Conservation (phyloP, 1,284 basidiomycete genomes). For the Moniliophthora roreri region DNA sequence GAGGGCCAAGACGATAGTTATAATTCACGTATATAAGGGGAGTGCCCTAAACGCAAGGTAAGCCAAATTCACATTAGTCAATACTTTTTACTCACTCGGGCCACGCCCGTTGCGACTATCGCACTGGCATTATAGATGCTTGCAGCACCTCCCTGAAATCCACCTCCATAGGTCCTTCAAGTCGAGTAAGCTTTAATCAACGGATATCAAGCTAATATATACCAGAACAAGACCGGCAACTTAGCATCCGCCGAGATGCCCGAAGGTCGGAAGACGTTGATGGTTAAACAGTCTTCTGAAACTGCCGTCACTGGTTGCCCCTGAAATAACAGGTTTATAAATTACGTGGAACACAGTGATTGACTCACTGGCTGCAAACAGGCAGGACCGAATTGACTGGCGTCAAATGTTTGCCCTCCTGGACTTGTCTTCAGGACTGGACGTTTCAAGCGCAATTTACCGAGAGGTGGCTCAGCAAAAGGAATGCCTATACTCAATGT, state of each 20-base stretch:
- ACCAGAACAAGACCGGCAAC: conserved; percentile 35
- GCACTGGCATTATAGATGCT: conserved; percentile 37
- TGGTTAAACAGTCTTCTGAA: conserved; percentile 48
- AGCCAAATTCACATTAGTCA: neutral
- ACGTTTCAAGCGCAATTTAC: conserved; percentile 31
- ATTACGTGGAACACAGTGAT: too few relatives aligned
- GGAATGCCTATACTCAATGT: conserved; percentile 30
- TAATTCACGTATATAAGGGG: conserved; percentile 55
- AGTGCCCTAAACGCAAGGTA: conserved; percentile 34
- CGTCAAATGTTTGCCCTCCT: conserved; percentile 30
- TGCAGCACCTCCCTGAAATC: conserved; percentile 33
- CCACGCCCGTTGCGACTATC: conserved; percentile 44
- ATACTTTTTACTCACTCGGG: conserved; percentile 31
- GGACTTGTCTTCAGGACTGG: conserved; percentile 33
- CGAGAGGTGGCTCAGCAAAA: conserved; percentile 36
- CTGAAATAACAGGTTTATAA: conserved; percentile 14
- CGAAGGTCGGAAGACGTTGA: conserved; percentile 45
- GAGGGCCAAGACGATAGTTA: conserved; percentile 38
- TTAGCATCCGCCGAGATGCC: conserved; percentile 20
- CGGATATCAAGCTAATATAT: conserved; percentile 9
- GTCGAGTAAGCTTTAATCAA: neutral
- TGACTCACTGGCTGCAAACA: conserved; percentile 37
- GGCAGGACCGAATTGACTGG: conserved; percentile 34
- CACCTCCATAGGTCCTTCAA: conserved; percentile 37
- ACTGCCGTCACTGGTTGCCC: conserved; percentile 19